Percentiles rank a stretch among this genome's conserved stretches.
Evolutionary conservation across 306 rosid genomes (phyloP).

Genomic region (Fagus sylvatica): DNA sequence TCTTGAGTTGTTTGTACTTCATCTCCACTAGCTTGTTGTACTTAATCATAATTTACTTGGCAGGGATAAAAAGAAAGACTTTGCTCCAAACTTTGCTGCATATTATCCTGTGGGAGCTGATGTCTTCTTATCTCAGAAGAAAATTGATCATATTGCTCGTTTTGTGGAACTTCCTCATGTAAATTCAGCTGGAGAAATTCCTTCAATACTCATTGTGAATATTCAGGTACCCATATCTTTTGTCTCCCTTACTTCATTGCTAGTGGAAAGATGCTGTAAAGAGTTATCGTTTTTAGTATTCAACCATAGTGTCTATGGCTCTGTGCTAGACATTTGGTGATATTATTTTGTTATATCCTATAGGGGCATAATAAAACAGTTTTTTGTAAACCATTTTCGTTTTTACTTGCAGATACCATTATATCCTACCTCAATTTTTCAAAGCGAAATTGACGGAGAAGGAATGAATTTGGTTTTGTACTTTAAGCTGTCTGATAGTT

Average conservation of each 20-base stretch:
- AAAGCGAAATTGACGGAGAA: constrained; percentile 91
- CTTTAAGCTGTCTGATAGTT: constrained; percentile 79
- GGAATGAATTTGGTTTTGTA: constrained; percentile 91
- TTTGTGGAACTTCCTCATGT: constrained; percentile 81
- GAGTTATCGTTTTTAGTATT: not conserved
- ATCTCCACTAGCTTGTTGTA: constrained; percentile 13
- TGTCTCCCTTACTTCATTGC: not conserved
- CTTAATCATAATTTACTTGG: constrained; percentile 24
- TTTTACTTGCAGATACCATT: constrained; percentile 76
- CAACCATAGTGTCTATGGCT: not conserved
- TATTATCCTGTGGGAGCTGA: constrained; percentile 85
- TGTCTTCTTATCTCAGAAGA: constrained; percentile 68
- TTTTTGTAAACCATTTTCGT: not conserved
- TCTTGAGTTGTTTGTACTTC: constrained; percentile 14
- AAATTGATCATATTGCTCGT: constrained; percentile 93
- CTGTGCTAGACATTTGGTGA: not conserved
- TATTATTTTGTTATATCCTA: not conserved
- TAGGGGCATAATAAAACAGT: no score
- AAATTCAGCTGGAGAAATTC: constrained; percentile 61
- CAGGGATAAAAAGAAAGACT: constrained; percentile 96
- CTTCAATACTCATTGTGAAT: constrained; percentile 83
- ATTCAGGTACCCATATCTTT: constrained; percentile 60
- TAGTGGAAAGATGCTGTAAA: constrained; percentile 11
- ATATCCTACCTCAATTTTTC: constrained; percentile 77
- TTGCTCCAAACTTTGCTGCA: constrained; percentile 74